Evolutionary conservation across 371 early-diverging fungal genomes (phyloP), one percentile per base, ranked within the genome.

Genomic region (Gilbertella persicaria): DNA sequence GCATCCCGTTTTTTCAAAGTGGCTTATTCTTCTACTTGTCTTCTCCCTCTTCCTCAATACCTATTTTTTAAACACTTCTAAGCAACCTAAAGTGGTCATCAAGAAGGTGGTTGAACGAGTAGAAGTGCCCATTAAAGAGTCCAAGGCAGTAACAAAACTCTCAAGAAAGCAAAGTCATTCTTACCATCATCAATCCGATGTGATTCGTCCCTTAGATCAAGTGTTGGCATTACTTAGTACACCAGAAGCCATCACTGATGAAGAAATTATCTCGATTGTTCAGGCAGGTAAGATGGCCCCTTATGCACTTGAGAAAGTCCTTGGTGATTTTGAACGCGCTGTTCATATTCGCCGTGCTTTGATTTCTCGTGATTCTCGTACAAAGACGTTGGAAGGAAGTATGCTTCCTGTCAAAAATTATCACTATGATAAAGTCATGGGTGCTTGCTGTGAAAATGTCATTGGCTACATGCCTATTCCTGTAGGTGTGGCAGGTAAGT

Each of bases 401-500:
- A 53, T 73, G 13, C 71, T 96, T 37, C 96, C 96, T 25, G 72
- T 87, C 57, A 70, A 85, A 29, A 83, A 91, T 68, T 95, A 93
- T 64, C 93, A 93, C 69, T 97, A 95, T 69, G 75, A 85, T 62
- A 87, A 87, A 58, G 93, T 97, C 12, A 79, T 86, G 62, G 96
- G 96, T 13, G 88, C 89, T 60, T 96, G 97, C 79, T 97, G 97
- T 65, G 98, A 97, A 67, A 97, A 97, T 69, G 95, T 97, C 10
- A 83, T 97, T 60, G 98, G 98, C 50, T 92, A 94, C 58, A 79
- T 92, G 79, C 97, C 96, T 16, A 64, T 97, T 25, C 98, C 98
- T 9, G 83, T 97, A 13, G 98, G 98, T 54, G 82, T 95, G 53
- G 96, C 96, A 28, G 74, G 69, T 62, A 51, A 53, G 38, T 50